These are phyloP conservation scores for Ganoderma sp. DNA, from an alignment of 1,284 basidiomycete species.

Conservation along the genomic window DNA sequence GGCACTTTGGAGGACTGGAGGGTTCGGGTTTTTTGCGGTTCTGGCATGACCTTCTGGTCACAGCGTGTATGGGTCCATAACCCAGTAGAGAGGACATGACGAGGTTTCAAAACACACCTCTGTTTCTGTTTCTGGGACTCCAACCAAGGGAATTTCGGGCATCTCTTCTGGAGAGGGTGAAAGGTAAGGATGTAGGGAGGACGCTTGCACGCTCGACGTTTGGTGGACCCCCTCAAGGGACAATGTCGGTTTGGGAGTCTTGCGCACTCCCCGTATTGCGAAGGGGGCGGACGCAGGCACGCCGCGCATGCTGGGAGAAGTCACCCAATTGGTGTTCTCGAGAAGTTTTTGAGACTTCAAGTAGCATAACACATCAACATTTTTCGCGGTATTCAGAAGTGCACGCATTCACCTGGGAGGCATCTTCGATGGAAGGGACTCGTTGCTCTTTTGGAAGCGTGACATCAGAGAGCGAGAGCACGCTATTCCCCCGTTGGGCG, in stretches of 20 bases:
- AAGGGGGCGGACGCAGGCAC: neutral
- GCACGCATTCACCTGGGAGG: neutral
- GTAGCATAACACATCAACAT: neutral
- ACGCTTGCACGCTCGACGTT: too few species aligned
- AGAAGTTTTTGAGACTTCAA: neutral
- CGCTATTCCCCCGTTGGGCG: neutral
- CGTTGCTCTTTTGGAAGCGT: neutral
- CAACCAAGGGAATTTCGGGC: conserved; percentile 7
- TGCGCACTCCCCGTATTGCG: neutral
- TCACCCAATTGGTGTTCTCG: neutral
- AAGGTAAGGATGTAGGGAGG: neutral
- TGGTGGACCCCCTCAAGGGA: neutral
- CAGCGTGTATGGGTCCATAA: neutral
- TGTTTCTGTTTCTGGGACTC: conserved; percentile 17
- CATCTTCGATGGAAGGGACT: neutral
- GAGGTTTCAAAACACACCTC: conserved; percentile 11
- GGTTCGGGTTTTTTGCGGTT: conserved; percentile 45
- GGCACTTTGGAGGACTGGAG: conserved; percentile 85
- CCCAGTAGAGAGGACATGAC: neutral
- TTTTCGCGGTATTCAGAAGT: too few species aligned
- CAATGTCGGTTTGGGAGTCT: neutral
- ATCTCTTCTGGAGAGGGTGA: neutral
- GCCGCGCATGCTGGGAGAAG: neutral
- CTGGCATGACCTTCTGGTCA: conserved; percentile 8
- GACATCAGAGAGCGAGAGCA: too few species aligned